Evolutionary conservation across 208 protist genomes (phyloP), one percentile per base, ranked within the genome.

Genomic region (Trypanosoma conorhini): DNA sequence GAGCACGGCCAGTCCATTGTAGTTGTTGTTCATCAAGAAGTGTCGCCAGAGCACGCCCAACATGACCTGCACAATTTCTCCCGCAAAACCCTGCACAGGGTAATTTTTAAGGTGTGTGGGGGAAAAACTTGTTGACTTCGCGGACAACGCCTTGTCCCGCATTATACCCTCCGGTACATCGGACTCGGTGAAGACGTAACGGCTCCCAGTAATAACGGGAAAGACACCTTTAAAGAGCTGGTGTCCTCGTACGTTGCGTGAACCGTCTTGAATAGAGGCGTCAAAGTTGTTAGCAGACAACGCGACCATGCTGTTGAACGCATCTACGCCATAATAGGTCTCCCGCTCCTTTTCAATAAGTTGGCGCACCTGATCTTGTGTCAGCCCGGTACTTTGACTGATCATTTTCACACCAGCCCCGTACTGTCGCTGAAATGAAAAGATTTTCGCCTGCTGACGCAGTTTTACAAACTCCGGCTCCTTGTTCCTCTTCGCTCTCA

Each of bases 371-470:
- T 96, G 89, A 44, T 98, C 92, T 61, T 92, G 87, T 44, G 91
- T 93, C 24, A 98, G 79, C 8, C 92, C 92, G 0, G 94, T 98
- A 65, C 89, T 95, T 68, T 93, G 77, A 72, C 90, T 95, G 66
- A 98, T 91, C 91, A 96, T 96, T 70, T 88, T 91, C 50, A 87
- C 92, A 1, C 94, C 94, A 5, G 94, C 94, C 56, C 94, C 94
- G 77, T 98, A 98, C 78, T 98, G 94, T 56, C 94, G 78, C 76
- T 98, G 94, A 67, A 98, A 98, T 42, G 91, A 97, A 76, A 98
- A 98, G 48, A 97, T 95, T 72, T 98, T 98, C 7, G 94, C 94
- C 72, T 97, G 93, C 74, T 96, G 91, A 13, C 94, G 86, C 66
- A 96, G 75, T 79, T 96, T 94, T 54, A 94, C 89, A 77, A 95